Evolutionary conservation across 108 stramenopile genomes (phyloP).

Genomic region (Parietichytrium sp.): DNA sequence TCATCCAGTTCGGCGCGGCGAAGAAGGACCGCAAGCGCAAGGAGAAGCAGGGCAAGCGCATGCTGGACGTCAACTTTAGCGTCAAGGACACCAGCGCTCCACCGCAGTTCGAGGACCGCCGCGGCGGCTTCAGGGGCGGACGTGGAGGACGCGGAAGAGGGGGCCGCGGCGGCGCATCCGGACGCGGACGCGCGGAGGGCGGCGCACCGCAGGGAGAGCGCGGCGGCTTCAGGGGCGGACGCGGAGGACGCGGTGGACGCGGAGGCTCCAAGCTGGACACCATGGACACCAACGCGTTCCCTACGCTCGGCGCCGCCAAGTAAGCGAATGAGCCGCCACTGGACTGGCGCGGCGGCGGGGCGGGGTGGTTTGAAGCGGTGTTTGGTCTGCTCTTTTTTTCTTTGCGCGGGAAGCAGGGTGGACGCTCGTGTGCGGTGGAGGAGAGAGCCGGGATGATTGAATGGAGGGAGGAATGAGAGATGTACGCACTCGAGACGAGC

Average conservation of each 20-base stretch:
- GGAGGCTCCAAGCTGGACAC: constrained; percentile 51
- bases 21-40: constrained; percentile 65
- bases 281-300: constrained; percentile 42
- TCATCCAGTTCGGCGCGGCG: constrained; percentile 75
- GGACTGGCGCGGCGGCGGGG: no score
- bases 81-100: constrained; percentile 38
- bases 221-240: no score
- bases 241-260: constrained; percentile 49
- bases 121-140: constrained; percentile 57
- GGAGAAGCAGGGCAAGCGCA: constrained; percentile 62
- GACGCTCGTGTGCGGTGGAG: no score
- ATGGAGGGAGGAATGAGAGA: no score
- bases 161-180: constrained; percentile 51
- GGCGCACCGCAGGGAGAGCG: constrained; percentile 53
- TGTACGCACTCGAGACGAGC: no score
- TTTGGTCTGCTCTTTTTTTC: no score
- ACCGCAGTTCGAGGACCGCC: constrained; percentile 31
- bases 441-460: no score
- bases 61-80: constrained; percentile 72
- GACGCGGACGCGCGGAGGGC: constrained; percentile 46
- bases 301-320: no score
- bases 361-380: no score
- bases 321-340: no score
- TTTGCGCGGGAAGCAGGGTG: no score
- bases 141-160: constrained; percentile 50